These are phyloP conservation scores for Discostella pseudostelligera DNA, from an alignment of 108 stramenopile species.

Conservation along the genomic window DNA sequence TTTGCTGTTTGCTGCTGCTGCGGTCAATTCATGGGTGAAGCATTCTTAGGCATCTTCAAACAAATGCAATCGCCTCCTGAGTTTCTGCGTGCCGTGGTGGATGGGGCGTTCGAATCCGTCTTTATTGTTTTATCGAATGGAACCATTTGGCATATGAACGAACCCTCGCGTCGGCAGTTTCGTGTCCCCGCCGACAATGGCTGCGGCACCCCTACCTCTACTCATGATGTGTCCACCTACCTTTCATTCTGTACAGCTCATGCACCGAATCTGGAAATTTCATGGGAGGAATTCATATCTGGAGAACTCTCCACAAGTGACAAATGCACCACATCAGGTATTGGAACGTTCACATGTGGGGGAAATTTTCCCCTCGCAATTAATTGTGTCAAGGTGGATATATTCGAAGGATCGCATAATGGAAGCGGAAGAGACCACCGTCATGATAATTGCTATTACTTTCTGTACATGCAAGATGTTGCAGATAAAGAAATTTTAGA, in stretches of 20 bases:
- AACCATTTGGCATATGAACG: constrained; percentile 28
- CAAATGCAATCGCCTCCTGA: constrained; percentile 8
- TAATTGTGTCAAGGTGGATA: constrained; percentile 21
- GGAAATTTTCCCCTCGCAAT: constrained; percentile 14
- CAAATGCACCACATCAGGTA: constrained; percentile 4
- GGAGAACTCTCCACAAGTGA: constrained; percentile 7
- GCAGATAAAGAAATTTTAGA: background rate
- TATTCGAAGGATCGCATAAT: background rate
- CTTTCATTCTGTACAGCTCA: constrained; percentile 16
- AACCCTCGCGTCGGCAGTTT: constrained; percentile 20
- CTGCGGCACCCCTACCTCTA: background rate
- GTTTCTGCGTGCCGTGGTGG: constrained; percentile 20
- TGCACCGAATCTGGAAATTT: background rate
- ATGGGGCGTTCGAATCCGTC: constrained; percentile 22
- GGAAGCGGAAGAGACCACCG: constrained; percentile 1
- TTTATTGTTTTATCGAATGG: constrained; percentile 31
- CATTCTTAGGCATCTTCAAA: too few relatives aligned
- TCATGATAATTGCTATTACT: constrained; percentile 18
- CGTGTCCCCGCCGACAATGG: background rate
- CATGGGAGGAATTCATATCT: constrained; percentile 24
- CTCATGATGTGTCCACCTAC: constrained; percentile 6
- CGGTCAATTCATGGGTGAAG: too few relatives aligned
- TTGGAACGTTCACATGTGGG: background rate
- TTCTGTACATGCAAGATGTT: constrained; percentile 25
- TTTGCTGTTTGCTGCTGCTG: too few relatives aligned